phyloP scores from a whole-genome alignment of 441 rosid species.

The Pelargonium citronellum region DNA sequence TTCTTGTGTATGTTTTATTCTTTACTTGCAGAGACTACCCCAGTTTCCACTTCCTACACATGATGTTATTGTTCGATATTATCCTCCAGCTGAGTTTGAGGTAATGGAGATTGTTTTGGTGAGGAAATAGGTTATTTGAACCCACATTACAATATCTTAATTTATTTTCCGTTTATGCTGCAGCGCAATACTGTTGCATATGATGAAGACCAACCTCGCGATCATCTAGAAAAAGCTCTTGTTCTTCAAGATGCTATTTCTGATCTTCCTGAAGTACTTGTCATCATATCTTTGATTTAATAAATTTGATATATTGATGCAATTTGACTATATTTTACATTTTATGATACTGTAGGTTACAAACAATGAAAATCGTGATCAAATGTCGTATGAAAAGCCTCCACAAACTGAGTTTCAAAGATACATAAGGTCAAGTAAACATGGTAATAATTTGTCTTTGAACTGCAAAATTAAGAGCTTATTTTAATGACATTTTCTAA shows the following conservation, averaged over 20 bases:
- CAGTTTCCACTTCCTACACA: constrained; percentile 78
- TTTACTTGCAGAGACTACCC: constrained; percentile 46
- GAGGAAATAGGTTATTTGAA: neutral
- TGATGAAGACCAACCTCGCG: constrained; percentile 33
- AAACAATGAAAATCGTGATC: constrained; percentile 45
- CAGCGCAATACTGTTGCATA: constrained; percentile 46
- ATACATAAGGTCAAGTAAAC: constrained; percentile 40
- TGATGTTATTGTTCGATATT: constrained; percentile 56
- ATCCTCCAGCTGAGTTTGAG: constrained; percentile 56
- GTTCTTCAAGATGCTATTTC: constrained; percentile 53
- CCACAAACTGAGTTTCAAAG: constrained; percentile 57
- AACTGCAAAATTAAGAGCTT: constrained; percentile 3
- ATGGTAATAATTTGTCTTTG: constrained; percentile 36
- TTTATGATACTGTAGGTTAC: constrained; percentile 34
- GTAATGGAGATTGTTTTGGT: constrained; percentile 26
- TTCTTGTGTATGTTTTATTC: neutral
- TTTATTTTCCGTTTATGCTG: constrained; percentile 17
- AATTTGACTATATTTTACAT: neutral
- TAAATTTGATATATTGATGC: neutral
- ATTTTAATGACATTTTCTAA: neutral
- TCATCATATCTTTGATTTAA: neutral
- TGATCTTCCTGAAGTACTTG: constrained; percentile 57
- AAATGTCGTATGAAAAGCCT: constrained; percentile 40
- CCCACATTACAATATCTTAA: neutral
- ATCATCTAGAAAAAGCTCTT: constrained; percentile 38